Base-by-base conservation (phyloP, 345 rosid genomes). In the Luvunga scandens region DNA sequence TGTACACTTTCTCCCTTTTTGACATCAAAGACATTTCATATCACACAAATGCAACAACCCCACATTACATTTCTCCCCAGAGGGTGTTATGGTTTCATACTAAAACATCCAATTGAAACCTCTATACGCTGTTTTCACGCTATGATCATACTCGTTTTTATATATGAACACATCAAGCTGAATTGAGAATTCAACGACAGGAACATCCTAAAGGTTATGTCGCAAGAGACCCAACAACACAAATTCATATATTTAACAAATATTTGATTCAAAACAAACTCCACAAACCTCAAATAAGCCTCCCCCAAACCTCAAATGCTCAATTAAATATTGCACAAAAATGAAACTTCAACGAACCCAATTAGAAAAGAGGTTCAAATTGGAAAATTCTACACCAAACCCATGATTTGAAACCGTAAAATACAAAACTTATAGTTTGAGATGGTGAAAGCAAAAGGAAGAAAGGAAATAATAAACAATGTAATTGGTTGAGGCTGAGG, bases 361-460 rank as follows among this genome's bases (percentile, higher is more conserved):
- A 30, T 64, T 28, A n/a, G 25, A 61, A 55, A 69, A 30, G 14
- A 7, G 22, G 21, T 2, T 28, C 36, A 36, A 66, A 63, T 81
- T 72, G 81, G 78, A 72, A 50, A 22, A 71, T 78, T 84, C 83
- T 67, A 75, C 55, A 62, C 60, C 70, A 56, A 75, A 69, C 5
- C 60, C 6, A 59, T 0, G 14, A 24, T 13, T 21, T 60, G n/a
- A 33, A 57, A 5, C 38, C 4, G 45, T 14, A 8, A 48, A 74
- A 27, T 1, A 16, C 24, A 13, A 60, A 55, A 50, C 22, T 39
- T 4, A 7, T 3, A 3, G 3, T 12, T 45, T 12, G 18, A 45
- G 28, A 27, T 30, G 38, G 63, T 42, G 60, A 21, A 75, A 48
- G 13, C 3, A 31, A 42, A 42, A 57, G 1, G 42, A 45, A 71